Conservation (phyloP, 352 stramenopile species). For the Phytopythium litorale region DNA sequence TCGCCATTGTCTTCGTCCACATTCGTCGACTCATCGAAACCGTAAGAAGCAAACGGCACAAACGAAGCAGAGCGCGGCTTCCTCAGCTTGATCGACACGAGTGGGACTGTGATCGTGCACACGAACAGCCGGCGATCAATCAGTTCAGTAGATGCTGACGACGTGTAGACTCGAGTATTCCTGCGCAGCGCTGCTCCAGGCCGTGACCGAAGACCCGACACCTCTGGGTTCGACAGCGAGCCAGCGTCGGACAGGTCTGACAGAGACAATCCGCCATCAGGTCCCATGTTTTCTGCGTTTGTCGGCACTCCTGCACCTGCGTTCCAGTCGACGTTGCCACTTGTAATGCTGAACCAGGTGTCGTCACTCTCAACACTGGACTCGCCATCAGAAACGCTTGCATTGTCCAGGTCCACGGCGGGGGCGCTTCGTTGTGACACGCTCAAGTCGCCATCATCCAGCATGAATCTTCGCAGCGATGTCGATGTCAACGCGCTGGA, state of each 20-base stretch:
- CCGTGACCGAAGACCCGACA: not conserved
- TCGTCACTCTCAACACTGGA: slow-evolving; percentile 84
- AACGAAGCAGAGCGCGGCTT: slow-evolving; percentile 53
- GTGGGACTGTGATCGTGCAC: slow-evolving; percentile 76
- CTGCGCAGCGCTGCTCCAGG: not conserved
- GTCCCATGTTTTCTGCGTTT: not conserved
- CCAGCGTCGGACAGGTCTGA: slow-evolving; percentile 2
- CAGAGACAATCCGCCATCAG: slow-evolving; percentile 1
- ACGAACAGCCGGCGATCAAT: slow-evolving; percentile 72
- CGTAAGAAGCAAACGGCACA: slow-evolving; percentile 46
- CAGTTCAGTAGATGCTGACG: slow-evolving; percentile 30
- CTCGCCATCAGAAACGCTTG: slow-evolving; percentile 40
- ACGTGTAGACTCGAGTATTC: not conserved
- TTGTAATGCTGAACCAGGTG: slow-evolving; percentile 88
- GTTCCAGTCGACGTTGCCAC: slow-evolving; percentile 48
- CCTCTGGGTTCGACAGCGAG: not conserved
- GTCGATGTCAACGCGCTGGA: slow-evolving; percentile 2
- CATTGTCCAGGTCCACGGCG: slow-evolving; percentile 6
- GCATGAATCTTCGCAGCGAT: slow-evolving; percentile 24
- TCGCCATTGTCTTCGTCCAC: slow-evolving; percentile 56
- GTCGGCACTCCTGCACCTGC: not conserved
- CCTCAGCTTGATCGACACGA: slow-evolving; percentile 78
- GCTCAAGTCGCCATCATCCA: slow-evolving; percentile 29
- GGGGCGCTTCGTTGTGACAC: slow-evolving; percentile 10
- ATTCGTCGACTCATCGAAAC: slow-evolving; percentile 39